phyloP scores from a whole-genome alignment of 768 basidiomycete genomes.

The Candolleomyces aberdarensis region DNA sequence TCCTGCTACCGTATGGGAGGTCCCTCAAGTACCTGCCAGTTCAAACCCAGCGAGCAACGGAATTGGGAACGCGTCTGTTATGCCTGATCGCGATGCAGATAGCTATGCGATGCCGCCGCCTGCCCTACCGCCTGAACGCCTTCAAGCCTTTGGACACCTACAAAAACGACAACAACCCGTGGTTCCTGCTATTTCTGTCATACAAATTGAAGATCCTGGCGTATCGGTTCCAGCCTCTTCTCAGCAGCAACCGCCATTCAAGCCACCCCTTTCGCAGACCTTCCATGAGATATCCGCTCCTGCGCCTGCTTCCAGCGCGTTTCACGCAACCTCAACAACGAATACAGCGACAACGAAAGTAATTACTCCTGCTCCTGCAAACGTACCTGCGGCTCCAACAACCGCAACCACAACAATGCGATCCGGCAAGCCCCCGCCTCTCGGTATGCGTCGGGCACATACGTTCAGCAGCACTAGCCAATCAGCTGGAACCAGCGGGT shows the following conservation, averaged over 20 bases:
- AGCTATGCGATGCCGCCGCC: neutral
- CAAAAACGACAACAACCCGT: too few species aligned
- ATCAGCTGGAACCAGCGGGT: neutral
- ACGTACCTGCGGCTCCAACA: too few species aligned
- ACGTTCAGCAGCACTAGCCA: neutral
- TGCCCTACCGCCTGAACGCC: neutral
- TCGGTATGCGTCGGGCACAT: neutral
- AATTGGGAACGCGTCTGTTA: neutral
- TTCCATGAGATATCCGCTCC: too few species aligned
- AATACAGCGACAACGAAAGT: too few species aligned
- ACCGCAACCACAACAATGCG: too few species aligned
- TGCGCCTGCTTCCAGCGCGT: neutral
- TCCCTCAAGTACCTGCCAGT: neutral
- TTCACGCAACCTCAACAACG: too few species aligned
- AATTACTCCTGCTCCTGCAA: too few species aligned
- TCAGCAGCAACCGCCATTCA: too few species aligned
- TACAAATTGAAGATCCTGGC: too few species aligned
- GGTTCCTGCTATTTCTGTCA: too few species aligned
- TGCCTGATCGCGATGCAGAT: neutral
- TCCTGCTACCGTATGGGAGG: neutral
- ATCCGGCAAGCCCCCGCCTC: neutral
- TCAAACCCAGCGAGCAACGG: neutral
- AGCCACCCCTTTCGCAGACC: too few species aligned
- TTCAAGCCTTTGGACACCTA: neutral
- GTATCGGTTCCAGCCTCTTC: too few species aligned